Conservation (phyloP, 2,329 filamentous ascomycete genomes). For the Trichophyton benhamiae region DNA sequence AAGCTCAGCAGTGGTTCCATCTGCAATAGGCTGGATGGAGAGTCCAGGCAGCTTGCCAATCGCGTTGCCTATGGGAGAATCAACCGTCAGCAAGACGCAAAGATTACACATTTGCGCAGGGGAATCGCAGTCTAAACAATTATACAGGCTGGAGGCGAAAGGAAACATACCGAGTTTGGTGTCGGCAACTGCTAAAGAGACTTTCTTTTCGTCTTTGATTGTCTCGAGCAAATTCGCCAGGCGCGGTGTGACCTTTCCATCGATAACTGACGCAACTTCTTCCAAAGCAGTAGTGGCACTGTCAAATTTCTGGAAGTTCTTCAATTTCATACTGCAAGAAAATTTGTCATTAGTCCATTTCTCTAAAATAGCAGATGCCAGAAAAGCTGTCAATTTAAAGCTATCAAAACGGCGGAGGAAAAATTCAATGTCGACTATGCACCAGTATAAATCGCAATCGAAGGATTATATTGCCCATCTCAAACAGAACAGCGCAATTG, state of each 20-base stretch:
- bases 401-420: neutral
- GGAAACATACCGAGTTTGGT: constrained; percentile 57
- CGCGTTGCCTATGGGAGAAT: constrained; percentile 47
- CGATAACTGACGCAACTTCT: constrained; percentile 76
- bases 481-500: constrained; percentile 2
- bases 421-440: no score
- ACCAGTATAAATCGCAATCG: no score
- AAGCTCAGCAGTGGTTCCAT: constrained; percentile 71
- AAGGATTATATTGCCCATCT: neutral
- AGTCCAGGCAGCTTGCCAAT: constrained; percentile 87
- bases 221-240: constrained; percentile 70
- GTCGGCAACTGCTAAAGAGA: constrained; percentile 85
- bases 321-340: constrained; percentile 65
- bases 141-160: neutral
- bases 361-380: neutral
- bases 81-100: neutral
- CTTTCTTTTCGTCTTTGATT: constrained; percentile 96
- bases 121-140: neutral
- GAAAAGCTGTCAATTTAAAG: neutral
- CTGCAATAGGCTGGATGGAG: constrained; percentile 70
- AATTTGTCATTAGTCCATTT: constrained; percentile 5
- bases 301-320: constrained; percentile 95
- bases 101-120: neutral
- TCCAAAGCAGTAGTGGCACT: constrained; percentile 81
- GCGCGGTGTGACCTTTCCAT: constrained; percentile 88